A percentile compares a stretch with the other conserved stretches of the same genome.
These are phyloP conservation scores for Tuber aestivum DNA, from an alignment of 495 filamentous ascomycete species.

Conservation along the genomic window DNA sequence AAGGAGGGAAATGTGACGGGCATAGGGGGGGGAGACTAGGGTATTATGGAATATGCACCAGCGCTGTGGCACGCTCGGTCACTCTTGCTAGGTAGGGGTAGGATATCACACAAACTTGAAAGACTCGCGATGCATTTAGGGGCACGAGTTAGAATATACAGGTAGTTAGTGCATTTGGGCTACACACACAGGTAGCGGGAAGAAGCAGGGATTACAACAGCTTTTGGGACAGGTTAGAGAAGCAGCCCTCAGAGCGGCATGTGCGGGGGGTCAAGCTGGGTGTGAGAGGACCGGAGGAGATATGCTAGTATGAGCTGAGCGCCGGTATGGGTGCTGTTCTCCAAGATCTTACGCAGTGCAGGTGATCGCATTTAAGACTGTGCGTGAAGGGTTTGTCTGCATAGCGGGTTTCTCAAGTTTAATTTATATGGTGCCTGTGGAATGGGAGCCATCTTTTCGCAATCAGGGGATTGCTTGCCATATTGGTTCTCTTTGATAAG, in stretches of 20 bases:
- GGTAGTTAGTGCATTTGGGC: background rate
- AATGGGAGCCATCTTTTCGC: too few species aligned
- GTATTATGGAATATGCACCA: too few species aligned
- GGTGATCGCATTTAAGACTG: too few species aligned
- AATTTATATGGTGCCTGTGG: too few species aligned
- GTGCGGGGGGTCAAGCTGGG: too few species aligned
- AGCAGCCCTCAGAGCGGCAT: too few species aligned
- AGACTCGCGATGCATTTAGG: background rate
- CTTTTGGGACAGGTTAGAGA: background rate
- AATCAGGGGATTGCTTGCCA: too few species aligned
- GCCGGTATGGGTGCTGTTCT: background rate
- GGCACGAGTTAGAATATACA: background rate
- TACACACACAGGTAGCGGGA: background rate
- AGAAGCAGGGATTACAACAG: background rate
- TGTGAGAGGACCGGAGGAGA: background rate
- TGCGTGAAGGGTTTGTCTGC: too few species aligned
- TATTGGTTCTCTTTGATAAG: background rate
- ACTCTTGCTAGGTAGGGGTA: background rate
- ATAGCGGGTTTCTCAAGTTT: too few species aligned
- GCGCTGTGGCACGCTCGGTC: background rate
- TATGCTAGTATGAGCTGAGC: background rate
- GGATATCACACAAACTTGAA: background rate
- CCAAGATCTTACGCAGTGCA: too few species aligned
- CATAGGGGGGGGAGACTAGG: background rate
- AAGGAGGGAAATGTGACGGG: too few species aligned